Evolutionary conservation across 805 yeast species (phyloP), one percentile per base, ranked within the genome.

Genomic region (Candida lessepsii): DNA sequence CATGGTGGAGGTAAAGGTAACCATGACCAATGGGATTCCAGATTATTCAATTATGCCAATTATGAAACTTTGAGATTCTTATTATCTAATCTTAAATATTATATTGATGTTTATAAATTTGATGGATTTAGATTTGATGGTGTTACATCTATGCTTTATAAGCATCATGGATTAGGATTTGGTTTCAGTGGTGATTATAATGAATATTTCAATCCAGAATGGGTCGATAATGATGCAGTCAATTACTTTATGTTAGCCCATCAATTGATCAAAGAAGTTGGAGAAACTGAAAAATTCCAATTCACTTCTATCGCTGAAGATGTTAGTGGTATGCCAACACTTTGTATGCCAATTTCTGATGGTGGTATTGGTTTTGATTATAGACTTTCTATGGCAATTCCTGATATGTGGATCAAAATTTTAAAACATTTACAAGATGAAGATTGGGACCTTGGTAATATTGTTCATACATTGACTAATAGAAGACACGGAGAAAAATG

Each of bases 101-200:
- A 80, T 62, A 65, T 89, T 36, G 95, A 89, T 39, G 87, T 80
- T 47, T 91, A 80, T 62, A 73, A 79, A 42, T 91, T 91, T 61
- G 99, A 91, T 56, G 99, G 99, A 4, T 91, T 90, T 67, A 73
- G 99, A 56, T 91, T 91, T 51, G 99, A 91, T 60, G 99, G 99
- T 47, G 96, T 91, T 37, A 91, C 98, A 17, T 78, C 88, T 40
- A 90, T 91, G 96, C 68, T 91, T 24, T 91, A 91, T 59, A 59
- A 75, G 32, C 98, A 91, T 58, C 99, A 91, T 61, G 99, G 99
- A 34, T 76, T 87, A 40, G 93, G 96, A 40, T 81, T 81, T 35
- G 89, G 89, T 0, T 91, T 91, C 60, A 79, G 89, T 43, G 99
- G 99, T 37, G 89, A 87, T 52, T 91, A 91, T 61, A 80, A 86